Conservation (phyloP, 176 grass and related monocot genomes). For the Chrysopogon serrulatus region DNA sequence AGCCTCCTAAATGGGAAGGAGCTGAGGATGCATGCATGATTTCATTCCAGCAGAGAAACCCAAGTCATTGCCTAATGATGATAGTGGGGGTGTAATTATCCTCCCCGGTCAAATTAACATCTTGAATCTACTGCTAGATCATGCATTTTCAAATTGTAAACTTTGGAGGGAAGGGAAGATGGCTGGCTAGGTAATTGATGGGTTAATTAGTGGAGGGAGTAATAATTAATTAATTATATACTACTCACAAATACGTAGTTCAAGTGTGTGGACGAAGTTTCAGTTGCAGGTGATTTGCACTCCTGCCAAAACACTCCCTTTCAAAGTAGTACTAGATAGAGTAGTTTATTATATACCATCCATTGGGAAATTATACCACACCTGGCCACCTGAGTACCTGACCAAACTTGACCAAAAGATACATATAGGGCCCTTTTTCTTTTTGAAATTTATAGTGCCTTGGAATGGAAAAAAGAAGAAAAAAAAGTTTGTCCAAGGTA, state of each 20-base stretch:
- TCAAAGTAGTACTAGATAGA: too few species aligned
- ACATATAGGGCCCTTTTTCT: too few species aligned
- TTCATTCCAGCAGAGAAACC: not conserved
- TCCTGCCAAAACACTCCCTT: too few species aligned
- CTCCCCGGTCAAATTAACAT: constrained; percentile 16
- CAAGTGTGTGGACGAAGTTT: too few species aligned
- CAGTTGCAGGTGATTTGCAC: too few species aligned
- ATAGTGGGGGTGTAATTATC: not conserved
- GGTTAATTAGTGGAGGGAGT: too few species aligned
- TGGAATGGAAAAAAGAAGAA: not conserved
- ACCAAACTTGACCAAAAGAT: too few species aligned
- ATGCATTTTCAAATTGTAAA: not conserved
- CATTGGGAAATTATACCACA: too few species aligned
- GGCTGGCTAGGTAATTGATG: not conserved
- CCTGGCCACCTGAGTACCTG: too few species aligned
- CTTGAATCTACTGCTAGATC: not conserved
- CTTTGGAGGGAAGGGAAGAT: constrained; percentile 10
- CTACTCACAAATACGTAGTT: too few species aligned
- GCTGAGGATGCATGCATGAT: not conserved
- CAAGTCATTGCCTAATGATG: constrained; percentile 6
- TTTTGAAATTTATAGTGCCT: too few species aligned
- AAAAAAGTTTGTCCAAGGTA: not conserved
- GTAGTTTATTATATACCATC: too few species aligned
- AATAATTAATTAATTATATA: not conserved
- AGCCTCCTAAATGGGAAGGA: not conserved